Base-by-base conservation (phyloP, 1,284 basidiomycete species). In the Ceratobasidium papillatum region DNA sequence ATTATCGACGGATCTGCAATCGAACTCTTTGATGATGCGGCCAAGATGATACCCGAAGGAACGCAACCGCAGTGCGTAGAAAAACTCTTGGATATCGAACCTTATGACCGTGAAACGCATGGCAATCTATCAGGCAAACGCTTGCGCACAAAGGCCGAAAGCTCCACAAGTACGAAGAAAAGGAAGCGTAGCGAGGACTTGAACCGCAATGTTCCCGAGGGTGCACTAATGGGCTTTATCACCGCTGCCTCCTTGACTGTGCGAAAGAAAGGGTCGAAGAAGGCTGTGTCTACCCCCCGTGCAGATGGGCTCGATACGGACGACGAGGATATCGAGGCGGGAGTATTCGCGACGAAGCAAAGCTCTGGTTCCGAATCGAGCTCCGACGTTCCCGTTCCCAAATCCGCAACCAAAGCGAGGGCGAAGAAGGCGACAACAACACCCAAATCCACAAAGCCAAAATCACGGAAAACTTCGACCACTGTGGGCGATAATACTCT, bases 21-120 rank as follows among this genome's bases (percentile, higher is more conserved):
- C 49, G 95, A 98, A 82, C 87, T 99, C 11, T 99, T 96, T 79
- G 90, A 88, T 36, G 98, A 99, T 81, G 95, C 96, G 58, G 89
- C 91, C 77, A 91, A 95, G 0, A 85, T 99, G 12, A 83, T 99
- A 0, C 96, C 98, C 0, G 87, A 88, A 22, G 86, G 92, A 77
- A 84, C 92, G 76, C 89, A 91, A 51, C 96, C 96, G 0, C 85
- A 87, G 76, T 92, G 90, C 77, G 82, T 94, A 34, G 93, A 98
- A 83, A 90, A 93, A 82, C 84, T 85, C 54, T 94, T 99, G 89
- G 90, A 90, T 61, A 93, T 92, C 47, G 86, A 90, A 78, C 87
- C 89, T 74, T 94, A 93, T 78, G 85, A 88, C 36, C 88, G 89
- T 38, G 87, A 88, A 71, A 86, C 86, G 9, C 64, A 77, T 77